Evolutionary conservation across 768 basidiomycete genomes (phyloP).

Genomic region (Tremella mesenterica): DNA sequence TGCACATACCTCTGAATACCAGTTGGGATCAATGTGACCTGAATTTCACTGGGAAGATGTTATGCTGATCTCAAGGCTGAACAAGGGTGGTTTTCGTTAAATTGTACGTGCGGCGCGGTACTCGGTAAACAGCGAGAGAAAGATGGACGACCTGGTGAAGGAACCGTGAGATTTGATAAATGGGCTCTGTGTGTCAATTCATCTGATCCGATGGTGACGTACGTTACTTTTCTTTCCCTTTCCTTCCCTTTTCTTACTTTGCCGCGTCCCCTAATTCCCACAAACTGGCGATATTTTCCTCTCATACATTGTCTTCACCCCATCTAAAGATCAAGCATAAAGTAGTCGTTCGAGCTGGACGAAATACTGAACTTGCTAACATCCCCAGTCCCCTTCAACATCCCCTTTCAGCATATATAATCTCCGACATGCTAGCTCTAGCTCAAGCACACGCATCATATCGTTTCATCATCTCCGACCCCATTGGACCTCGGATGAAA

Average conservation of each 20-base stretch:
- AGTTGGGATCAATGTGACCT: too few relatives aligned
- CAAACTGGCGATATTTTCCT: too few relatives aligned
- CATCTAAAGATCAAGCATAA: slow-evolving; percentile 12
- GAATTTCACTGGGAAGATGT: not conserved
- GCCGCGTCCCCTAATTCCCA: too few relatives aligned
- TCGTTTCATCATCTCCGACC: slow-evolving; percentile 79
- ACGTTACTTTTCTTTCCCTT: too few relatives aligned
- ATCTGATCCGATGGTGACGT: not conserved
- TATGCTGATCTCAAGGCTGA: slow-evolving; percentile 46
- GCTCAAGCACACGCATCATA: slow-evolving; percentile 88
- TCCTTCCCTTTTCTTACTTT: too few relatives aligned
- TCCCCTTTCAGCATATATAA: slow-evolving; percentile 78
- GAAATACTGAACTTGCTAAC: slow-evolving; percentile 47
- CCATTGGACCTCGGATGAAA: slow-evolving; percentile 51
- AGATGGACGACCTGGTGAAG: slow-evolving; percentile 16
- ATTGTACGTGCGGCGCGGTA: slow-evolving; percentile 76
- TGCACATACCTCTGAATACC: too few relatives aligned
- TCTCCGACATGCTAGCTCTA: slow-evolving; percentile 83
- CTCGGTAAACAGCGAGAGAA: slow-evolving; percentile 49
- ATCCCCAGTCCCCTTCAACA: too few relatives aligned
- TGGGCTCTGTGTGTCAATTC: slow-evolving; percentile 55
- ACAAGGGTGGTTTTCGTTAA: slow-evolving; percentile 58
- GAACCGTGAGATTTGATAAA: slow-evolving; percentile 59
- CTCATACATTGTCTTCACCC: not conserved
- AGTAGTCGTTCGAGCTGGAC: slow-evolving; percentile 25